Conservation (phyloP, 768 basidiomycete species). For the Suillus bovinus region DNA sequence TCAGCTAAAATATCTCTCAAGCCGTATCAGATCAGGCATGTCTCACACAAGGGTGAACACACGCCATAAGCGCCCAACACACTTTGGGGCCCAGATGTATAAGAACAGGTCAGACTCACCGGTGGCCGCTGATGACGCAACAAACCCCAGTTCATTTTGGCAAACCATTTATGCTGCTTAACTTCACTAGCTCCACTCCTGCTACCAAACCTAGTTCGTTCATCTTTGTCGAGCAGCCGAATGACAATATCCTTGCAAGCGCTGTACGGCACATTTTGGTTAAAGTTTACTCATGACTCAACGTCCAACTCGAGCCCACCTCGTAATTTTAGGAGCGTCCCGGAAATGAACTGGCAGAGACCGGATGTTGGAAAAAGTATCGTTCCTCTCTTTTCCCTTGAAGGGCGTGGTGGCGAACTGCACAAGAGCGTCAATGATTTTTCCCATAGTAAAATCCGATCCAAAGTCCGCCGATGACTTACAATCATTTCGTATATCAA, state of each 20-base stretch:
- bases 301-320: constrained; percentile 43
- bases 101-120: constrained; percentile 46
- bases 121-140: constrained; percentile 91
- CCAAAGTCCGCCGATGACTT: constrained; percentile 36
- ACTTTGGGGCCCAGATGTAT: neutral
- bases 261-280: constrained; percentile 41
- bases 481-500: constrained; percentile 99
- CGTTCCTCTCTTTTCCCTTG: constrained; percentile 93
- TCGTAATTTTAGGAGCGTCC: constrained; percentile 77
- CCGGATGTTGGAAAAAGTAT: constrained; percentile 96
- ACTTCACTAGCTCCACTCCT: constrained; percentile 96
- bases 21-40: constrained; percentile 15
- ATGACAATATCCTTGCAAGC: constrained; percentile 86
- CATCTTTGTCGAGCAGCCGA: constrained; percentile 90
- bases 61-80: constrained; percentile 6
- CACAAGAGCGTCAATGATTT: constrained; percentile 35
- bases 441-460: constrained; percentile 19
- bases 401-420: constrained; percentile 99
- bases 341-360: constrained; percentile 83
- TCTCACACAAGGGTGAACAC: constrained; percentile 6
- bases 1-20: constrained; percentile 15
- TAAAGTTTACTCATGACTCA: constrained; percentile 7
- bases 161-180: constrained; percentile 98
- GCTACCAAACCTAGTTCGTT: constrained; percentile 84
- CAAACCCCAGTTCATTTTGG: constrained; percentile 94